phyloP scores from a whole-genome alignment of 805 yeast genomes.

The Saturnispora hagleri region DNA sequence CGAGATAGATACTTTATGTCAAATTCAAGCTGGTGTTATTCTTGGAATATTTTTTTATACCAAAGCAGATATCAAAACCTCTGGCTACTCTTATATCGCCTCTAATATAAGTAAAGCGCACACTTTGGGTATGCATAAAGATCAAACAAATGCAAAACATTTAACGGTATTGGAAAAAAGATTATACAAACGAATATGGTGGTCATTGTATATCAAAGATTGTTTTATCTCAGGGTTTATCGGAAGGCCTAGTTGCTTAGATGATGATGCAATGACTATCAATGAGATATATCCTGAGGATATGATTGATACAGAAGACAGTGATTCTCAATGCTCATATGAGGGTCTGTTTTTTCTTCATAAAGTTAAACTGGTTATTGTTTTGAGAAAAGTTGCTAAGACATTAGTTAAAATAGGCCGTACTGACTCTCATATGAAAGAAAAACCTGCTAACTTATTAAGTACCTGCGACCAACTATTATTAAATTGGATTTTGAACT shows the following conservation, averaged over 20 bases:
- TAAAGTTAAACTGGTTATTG: conserved; percentile 53
- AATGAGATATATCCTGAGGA: conserved; percentile 62
- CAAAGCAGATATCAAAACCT: conserved; percentile 62
- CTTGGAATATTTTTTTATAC: conserved; percentile 53
- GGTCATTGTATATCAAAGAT: conserved; percentile 66
- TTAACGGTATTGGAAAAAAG: conserved; percentile 23
- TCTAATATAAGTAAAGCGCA: conserved; percentile 32
- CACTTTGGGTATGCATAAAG: conserved; percentile 67
- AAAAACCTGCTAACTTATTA: conserved; percentile 46
- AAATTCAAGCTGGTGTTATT: conserved; percentile 52
- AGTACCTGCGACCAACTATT: conserved; percentile 63
- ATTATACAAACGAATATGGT: conserved; percentile 63
- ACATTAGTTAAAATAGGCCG: conserved; percentile 7
- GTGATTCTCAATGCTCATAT: conserved; percentile 18
- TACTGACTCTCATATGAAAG: conserved; percentile 12
- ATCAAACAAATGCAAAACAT: conserved; percentile 10
- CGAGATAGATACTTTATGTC: conserved; percentile 53
- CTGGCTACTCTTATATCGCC: conserved; percentile 46
- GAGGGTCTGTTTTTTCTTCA: conserved; percentile 53
- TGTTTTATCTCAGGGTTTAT: conserved; percentile 54
- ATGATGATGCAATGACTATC: conserved; percentile 60
- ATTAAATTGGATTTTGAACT: conserved; percentile 66
- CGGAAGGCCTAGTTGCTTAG: conserved; percentile 65
- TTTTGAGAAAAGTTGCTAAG: conserved; percentile 46
- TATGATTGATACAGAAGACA: conserved; percentile 44